These are phyloP conservation scores for Penicillium verrucosum DNA, from an alignment of 2,329 filamentous ascomycete genomes.

Conservation along the genomic window DNA sequence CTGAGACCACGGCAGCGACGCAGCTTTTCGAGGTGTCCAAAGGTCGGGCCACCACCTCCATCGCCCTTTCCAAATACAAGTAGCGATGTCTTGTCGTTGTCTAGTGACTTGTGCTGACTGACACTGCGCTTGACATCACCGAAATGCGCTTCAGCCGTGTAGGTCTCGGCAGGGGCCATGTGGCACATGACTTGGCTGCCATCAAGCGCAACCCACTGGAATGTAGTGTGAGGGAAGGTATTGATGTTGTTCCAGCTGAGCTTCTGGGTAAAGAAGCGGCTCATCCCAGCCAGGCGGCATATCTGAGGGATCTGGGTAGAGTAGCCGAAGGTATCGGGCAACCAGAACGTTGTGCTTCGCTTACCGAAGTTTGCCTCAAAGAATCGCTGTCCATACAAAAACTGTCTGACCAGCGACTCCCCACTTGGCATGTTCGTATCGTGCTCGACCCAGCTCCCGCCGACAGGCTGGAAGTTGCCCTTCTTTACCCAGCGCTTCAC, in stretches of 20 bases:
- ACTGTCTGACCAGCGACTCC: constrained; percentile 89
- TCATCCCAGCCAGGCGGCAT: constrained; percentile 92
- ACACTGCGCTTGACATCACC: constrained; percentile 89
- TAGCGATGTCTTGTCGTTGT: constrained; percentile 84
- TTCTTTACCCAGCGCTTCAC: constrained; percentile 89
- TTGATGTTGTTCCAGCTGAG: constrained; percentile 99
- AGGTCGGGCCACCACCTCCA: constrained; percentile 91
- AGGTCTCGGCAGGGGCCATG: constrained; percentile 94
- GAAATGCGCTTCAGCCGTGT: constrained; percentile 91
- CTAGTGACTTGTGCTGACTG: constrained; percentile 90
- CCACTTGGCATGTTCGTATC: constrained; percentile 97
- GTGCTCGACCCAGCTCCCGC: constrained; percentile 97
- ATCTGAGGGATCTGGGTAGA: constrained; percentile 91
- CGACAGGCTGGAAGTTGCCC: constrained; percentile 89
- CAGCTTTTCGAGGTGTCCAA: constrained; percentile 90
- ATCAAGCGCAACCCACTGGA: constrained; percentile 96
- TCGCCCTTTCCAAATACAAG: constrained; percentile 96
- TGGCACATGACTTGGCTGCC: constrained; percentile 96
- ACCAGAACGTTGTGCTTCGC: constrained; percentile 89
- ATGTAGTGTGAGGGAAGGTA: constrained; percentile 96
- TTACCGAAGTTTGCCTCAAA: constrained; percentile 91
- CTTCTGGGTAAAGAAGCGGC: constrained; percentile 94
- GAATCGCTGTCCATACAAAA: constrained; percentile 90
- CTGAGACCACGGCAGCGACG: constrained; percentile 86
- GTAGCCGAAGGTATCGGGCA: constrained; percentile 97